Evolutionary conservation across 2,329 filamentous ascomycete genomes (phyloP), one percentile per base, ranked within the genome.

Genomic region (Penicillium occitanis): DNA sequence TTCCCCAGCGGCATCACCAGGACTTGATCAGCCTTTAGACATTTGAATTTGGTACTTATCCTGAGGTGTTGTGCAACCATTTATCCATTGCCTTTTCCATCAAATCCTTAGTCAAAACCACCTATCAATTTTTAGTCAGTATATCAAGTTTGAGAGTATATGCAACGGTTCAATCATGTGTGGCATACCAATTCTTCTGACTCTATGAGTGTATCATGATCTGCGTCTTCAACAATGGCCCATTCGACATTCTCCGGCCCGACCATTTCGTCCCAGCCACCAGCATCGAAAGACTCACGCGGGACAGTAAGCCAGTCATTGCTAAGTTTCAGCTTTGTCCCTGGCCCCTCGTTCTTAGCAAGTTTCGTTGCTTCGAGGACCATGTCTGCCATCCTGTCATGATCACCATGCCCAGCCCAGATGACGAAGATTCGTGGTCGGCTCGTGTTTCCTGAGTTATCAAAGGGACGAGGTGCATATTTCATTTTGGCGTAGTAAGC

Each of bases 131-230:
- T n/a, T 55, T 19, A 55, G 51, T 33, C 35, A 53, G 48, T 17
- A 30, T 35, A 19, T 55, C 51, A 55, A 33, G 28, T 19, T 55
- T 33, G 28, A 35, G 51, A 55, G 14, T 35, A 33, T 33, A 55
- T 4, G 28, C 28, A 35, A 35, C 17, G 17, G 28, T 35, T 55
- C 51, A 55, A 28, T 33, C 8, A 55, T 55, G 17, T 55, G 28
- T 35, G 8, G 17, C 51, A 19, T 55, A 55, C 51, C 51, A 55
- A 35, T 35, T 55, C 30, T 35, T 55, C 51, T 35, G 51, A 55
- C 28, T 55, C 51, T 55, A 55, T 55, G 51, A 55, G 51, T 55
- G 51, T 55, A 55, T 55, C 51, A 35, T 55, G 51, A 55, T 55
- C 51, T 55, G 51, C 51, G 25, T 55, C 51, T 35, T 55, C 51